A percentile compares a stretch with the other conserved stretches of the same genome.
Conservation (phyloP, 106 monocot species). For the Platanthera guangdongensis region DNA sequence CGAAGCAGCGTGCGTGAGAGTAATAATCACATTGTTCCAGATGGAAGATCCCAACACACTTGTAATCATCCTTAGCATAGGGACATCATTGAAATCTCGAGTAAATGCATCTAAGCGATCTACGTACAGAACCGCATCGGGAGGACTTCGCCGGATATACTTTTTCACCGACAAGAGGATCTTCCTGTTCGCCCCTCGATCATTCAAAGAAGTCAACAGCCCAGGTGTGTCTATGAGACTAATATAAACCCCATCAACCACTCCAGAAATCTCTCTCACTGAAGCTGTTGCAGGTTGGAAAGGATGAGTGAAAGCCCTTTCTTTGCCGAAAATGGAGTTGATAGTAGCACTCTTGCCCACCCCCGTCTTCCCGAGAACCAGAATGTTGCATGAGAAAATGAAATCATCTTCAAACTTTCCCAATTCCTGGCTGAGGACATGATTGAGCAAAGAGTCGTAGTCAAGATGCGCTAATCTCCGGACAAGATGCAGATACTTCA, state of each 20-base stretch:
- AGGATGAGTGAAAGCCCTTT: constrained; percentile 45
- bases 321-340: constrained; percentile 82
- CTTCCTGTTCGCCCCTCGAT: constrained; percentile 55
- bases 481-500: constrained; percentile 79
- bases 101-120: constrained; percentile 73
- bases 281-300: constrained; percentile 46
- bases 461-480: constrained; percentile 61
- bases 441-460: constrained; percentile 29
- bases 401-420: constrained; percentile 54
- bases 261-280: constrained; percentile 53
- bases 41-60: constrained; percentile 48
- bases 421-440: constrained; percentile 55
- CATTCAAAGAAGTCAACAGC: constrained; percentile 55
- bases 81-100: constrained; percentile 75
- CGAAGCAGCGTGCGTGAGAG: constrained; percentile 63
- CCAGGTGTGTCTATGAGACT: constrained; percentile 78
- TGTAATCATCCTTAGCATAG: constrained; percentile 58
- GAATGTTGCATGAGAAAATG: constrained; percentile 66
- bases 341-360: constrained; percentile 85
- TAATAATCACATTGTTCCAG: constrained; percentile 70
- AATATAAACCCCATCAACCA: constrained; percentile 68
- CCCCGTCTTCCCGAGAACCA: constrained; percentile 76
- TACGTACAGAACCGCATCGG: constrained; percentile 83
- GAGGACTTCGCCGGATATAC: constrained; percentile 60
- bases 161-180: constrained; percentile 61